Percentiles rank a stretch among this genome's conserved stretches.
Evolutionary conservation across 352 stramenopile genomes (phyloP).

Genomic region (Globisporangium paddicum): DNA sequence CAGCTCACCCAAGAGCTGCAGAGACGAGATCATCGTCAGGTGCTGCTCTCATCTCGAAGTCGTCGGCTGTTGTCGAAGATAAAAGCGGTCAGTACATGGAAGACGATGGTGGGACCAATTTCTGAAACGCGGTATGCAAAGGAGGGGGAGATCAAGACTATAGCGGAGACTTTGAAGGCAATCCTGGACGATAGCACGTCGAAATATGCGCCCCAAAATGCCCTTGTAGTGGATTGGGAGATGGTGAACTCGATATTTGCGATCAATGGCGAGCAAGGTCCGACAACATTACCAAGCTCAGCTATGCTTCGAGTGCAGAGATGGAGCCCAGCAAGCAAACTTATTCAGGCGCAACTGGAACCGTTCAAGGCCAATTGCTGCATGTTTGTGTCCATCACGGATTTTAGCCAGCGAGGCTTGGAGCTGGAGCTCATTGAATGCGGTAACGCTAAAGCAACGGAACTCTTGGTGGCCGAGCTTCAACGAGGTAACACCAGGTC

Average conservation of each 20-base stretch:
- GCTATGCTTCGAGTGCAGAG: neutral
- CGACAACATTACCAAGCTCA: neutral
- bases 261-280: neutral
- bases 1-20: constrained; percentile 23
- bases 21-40: constrained; percentile 26
- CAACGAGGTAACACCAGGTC: neutral
- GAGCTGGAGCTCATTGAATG: constrained; percentile 4
- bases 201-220: neutral
- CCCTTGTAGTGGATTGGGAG: neutral
- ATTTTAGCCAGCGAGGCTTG: neutral
- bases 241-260: neutral
- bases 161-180: neutral
- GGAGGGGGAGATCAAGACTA: neutral
- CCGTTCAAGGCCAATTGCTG: neutral
- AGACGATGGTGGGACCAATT: neutral
- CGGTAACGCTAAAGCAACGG: neutral
- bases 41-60: constrained; percentile 26
- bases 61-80: constrained; percentile 40
- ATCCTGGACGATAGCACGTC: neutral
- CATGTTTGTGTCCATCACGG: neutral
- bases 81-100: constrained; percentile 13
- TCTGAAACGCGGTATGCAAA: neutral
- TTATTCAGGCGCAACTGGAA: constrained; percentile 9
- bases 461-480: neutral
- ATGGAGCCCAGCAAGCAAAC: neutral